Percentiles rank a stretch among this genome's conserved stretches.
phyloP scores from a whole-genome alignment of 495 filamentous ascomycete species.

The Delitschia confertaspora region DNA sequence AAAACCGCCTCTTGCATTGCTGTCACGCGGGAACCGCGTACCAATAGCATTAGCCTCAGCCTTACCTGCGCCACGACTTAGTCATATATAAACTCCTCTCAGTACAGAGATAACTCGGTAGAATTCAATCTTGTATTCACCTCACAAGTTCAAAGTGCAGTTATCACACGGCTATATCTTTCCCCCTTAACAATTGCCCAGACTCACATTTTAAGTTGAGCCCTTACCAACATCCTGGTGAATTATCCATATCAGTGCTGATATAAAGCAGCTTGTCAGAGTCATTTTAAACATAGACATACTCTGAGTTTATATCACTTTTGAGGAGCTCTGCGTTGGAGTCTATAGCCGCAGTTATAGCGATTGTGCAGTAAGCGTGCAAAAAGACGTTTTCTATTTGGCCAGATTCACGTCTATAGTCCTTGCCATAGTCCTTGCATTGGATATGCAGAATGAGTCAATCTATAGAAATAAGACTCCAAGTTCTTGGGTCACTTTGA shows the following conservation, averaged over 20 bases:
- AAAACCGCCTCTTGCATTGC: constrained; percentile 8
- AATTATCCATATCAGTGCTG: constrained; percentile 1
- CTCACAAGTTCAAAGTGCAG: too few relatives aligned
- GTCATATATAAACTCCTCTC: too few relatives aligned
- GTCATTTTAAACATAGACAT: constrained; percentile 1
- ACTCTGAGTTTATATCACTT: not conserved
- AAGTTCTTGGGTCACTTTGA: constrained; percentile 3
- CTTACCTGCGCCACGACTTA: too few relatives aligned
- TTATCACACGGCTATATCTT: too few relatives aligned
- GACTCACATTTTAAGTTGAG: constrained; percentile 2
- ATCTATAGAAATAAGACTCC: constrained; percentile 1
- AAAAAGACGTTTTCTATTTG: not conserved
- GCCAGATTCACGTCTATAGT: not conserved
- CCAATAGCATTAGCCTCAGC: too few relatives aligned
- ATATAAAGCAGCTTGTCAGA: constrained; percentile 6
- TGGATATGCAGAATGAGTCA: constrained; percentile 3
- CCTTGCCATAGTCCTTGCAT: not conserved
- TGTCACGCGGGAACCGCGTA: too few relatives aligned
- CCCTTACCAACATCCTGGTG: not conserved
- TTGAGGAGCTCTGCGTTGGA: constrained; percentile 4
- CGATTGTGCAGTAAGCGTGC: constrained; percentile 6
- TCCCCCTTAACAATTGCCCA: too few relatives aligned
- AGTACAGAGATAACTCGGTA: too few relatives aligned
- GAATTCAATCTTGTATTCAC: too few relatives aligned
- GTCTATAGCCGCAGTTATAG: constrained; percentile 5